Conservation (phyloP, 495 filamentous ascomycete species). For the Neurospora hispaniola region DNA sequence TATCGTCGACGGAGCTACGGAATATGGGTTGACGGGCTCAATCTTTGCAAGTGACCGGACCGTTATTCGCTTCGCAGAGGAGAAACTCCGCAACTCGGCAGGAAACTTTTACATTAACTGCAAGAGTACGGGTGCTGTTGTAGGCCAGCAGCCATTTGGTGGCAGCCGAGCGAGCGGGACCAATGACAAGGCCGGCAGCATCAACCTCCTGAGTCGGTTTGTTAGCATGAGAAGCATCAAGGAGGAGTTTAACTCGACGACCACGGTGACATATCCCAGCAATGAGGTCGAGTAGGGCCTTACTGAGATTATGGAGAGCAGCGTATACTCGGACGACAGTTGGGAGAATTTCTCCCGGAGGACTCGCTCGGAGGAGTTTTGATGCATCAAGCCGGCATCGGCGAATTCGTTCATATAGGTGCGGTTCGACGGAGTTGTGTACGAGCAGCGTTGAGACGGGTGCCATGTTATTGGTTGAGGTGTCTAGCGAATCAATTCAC, state of each 20-base stretch:
- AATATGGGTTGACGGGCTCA: slow-evolving; percentile 71
- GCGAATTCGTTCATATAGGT: background rate
- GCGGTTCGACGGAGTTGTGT: background rate
- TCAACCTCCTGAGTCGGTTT: slow-evolving; percentile 64
- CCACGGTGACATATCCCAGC: slow-evolving; percentile 68
- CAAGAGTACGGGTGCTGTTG: slow-evolving; percentile 85
- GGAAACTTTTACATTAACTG: slow-evolving; percentile 93
- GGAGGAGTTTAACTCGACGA: slow-evolving; percentile 70
- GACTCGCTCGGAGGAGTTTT: background rate
- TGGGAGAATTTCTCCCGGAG: background rate
- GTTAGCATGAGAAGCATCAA: slow-evolving; percentile 79
- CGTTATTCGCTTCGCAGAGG: slow-evolving; percentile 56
- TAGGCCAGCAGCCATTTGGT: slow-evolving; percentile 88
- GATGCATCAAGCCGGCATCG: background rate
- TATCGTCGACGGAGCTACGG: slow-evolving; percentile 52
- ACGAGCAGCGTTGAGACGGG: background rate
- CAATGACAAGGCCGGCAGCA: slow-evolving; percentile 84
- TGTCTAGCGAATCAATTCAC: background rate
- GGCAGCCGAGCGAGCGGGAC: slow-evolving; percentile 79
- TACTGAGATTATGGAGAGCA: background rate
- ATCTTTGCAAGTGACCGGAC: slow-evolving; percentile 66
- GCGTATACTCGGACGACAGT: background rate
- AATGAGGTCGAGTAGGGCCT: slow-evolving; percentile 40
- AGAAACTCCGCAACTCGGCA: slow-evolving; percentile 63
- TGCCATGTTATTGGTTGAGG: background rate